Conservation (phyloP, 257 asterid genomes). For the Fraxinus cuspidata region DNA sequence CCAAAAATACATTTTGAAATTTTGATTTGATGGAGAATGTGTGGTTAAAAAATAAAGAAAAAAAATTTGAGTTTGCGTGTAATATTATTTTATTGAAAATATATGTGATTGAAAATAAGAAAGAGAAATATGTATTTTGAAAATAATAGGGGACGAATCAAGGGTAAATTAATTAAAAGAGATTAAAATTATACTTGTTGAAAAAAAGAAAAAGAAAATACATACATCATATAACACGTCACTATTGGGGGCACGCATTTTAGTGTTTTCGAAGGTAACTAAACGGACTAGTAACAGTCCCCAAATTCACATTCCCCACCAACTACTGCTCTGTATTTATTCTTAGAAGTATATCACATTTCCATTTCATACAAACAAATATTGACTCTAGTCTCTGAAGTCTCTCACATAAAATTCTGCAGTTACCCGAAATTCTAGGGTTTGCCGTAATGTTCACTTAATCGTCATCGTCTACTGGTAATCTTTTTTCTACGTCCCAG, state of each 20-base stretch:
- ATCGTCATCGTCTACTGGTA: constrained; percentile 31
- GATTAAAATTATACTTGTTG: not conserved
- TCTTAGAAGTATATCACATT: not conserved
- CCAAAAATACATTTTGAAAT: too few relatives aligned
- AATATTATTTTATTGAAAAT: too few relatives aligned
- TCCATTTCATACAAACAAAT: not conserved
- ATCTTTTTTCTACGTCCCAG: not conserved
- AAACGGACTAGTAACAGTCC: constrained; percentile 17
- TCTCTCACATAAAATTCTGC: constrained; percentile 10
- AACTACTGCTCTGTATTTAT: constrained; percentile 17
- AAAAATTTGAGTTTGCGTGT: too few relatives aligned
- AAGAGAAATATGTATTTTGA: too few relatives aligned
- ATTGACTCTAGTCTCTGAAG: constrained; percentile 29
- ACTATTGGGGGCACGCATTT: constrained; percentile 9
- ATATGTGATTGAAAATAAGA: too few relatives aligned
- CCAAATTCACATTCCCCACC: constrained; percentile 16
- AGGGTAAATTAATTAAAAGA: too few relatives aligned
- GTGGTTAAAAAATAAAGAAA: too few relatives aligned
- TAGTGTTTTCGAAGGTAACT: constrained; percentile 20
- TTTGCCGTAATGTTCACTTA: constrained; percentile 14
- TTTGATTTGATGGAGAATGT: too few relatives aligned
- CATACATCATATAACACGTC: constrained; percentile 25
- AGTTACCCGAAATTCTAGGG: constrained; percentile 32
- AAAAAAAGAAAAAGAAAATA: too few relatives aligned
- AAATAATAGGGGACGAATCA: too few relatives aligned